phyloP scores from a whole-genome alignment of 495 filamentous ascomycete genomes.

The Penicillium riverlandense region DNA sequence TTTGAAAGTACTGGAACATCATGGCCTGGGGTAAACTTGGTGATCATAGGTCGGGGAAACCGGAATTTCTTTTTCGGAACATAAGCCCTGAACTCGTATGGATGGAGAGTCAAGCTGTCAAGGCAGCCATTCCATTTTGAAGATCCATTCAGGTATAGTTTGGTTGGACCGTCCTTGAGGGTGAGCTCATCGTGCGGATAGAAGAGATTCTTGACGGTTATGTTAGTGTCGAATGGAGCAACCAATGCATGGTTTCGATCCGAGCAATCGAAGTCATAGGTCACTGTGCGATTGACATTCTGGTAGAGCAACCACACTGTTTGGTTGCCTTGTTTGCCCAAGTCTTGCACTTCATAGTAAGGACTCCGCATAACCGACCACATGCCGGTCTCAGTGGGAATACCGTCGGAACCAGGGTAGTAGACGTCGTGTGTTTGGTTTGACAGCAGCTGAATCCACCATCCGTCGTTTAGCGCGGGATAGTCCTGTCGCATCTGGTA shows the following conservation, averaged over 20 bases:
- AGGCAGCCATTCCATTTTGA: constrained; percentile 50
- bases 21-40: constrained; percentile 57
- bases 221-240: constrained; percentile 49
- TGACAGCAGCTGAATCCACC: constrained; percentile 50
- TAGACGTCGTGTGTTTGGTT: constrained; percentile 48
- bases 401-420: constrained; percentile 46
- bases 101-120: constrained; percentile 40
- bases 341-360: constrained; percentile 45
- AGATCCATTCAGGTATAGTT: constrained; percentile 38
- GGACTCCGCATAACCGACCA: constrained; percentile 56
- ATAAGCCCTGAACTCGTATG: constrained; percentile 59
- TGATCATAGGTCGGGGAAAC: constrained; percentile 56
- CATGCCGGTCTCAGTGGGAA: constrained; percentile 57
- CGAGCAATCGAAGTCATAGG: constrained; percentile 55
- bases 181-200: constrained; percentile 53
- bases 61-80: constrained; percentile 47
- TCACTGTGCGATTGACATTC: constrained; percentile 50
- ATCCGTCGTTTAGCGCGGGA: constrained; percentile 60
- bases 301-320: constrained; percentile 62
- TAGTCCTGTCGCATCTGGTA: constrained; percentile 53
- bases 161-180: constrained; percentile 30
- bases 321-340: constrained; percentile 41
- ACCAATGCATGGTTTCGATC: constrained; percentile 42
- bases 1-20: constrained; percentile 51
- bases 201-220: constrained; percentile 60